These are phyloP conservation scores for Wickerhamomyces bovis DNA, from an alignment of 805 yeast genomes.

Conservation along the genomic window DNA sequence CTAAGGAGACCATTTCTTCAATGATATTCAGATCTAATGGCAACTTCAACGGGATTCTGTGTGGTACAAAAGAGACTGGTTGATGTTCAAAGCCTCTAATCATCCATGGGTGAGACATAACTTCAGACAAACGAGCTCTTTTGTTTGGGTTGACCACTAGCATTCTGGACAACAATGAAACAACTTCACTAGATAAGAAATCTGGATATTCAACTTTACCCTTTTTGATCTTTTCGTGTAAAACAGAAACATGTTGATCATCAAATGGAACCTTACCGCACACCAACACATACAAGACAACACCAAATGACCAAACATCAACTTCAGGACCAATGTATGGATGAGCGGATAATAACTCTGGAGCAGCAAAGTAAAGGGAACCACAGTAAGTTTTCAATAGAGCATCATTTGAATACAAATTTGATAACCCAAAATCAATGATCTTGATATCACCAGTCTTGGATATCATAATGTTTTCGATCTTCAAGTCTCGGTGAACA, in stretches of 20 bases:
- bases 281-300: constrained; percentile 87
- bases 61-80: constrained; percentile 68
- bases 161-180: constrained; percentile 78
- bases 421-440: constrained; percentile 93
- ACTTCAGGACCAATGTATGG: constrained; percentile 97
- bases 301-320: constrained; percentile 98
- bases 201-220: constrained; percentile 91
- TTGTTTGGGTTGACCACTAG: constrained; percentile 81
- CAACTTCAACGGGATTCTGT: constrained; percentile 62
- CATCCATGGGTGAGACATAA: constrained; percentile 93
- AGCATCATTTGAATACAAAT: constrained; percentile 65
- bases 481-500: constrained; percentile 94
- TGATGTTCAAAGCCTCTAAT: constrained; percentile 74
- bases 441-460: constrained; percentile 91
- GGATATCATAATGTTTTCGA: constrained; percentile 92
- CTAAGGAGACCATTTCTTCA: constrained; percentile 69
- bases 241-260: constrained; percentile 84
- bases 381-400: constrained; percentile 94
- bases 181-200: constrained; percentile 72
- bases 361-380: constrained; percentile 96
- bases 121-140: constrained; percentile 75
- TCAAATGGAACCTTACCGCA: constrained; percentile 99
- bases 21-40: constrained; percentile 68
- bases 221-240: constrained; percentile 89
- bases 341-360: constrained; percentile 85